Evolutionary conservation across 2,329 filamentous ascomycete species (phyloP).

Genomic region (Fusarium sp.): DNA sequence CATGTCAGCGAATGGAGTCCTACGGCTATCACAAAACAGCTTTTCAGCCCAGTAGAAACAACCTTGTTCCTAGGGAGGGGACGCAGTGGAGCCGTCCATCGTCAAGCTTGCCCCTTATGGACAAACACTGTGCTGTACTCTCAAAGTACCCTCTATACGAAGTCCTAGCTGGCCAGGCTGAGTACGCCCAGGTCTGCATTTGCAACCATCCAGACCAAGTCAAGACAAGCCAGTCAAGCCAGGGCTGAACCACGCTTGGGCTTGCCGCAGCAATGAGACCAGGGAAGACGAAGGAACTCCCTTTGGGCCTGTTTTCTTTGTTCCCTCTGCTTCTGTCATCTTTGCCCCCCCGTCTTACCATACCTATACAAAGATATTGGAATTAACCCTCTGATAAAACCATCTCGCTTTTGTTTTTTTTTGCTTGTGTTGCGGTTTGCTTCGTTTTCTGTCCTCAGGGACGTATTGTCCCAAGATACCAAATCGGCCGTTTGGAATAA

Average conservation of each 20-base stretch:
- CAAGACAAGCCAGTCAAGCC: slow-evolving; percentile 9
- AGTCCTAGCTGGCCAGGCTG: slow-evolving; percentile 28
- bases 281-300: background rate
- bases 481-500: background rate
- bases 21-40: background rate
- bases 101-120: slow-evolving; percentile 4
- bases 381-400: background rate
- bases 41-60: slow-evolving; percentile 20
- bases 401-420: slow-evolving; percentile 1
- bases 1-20: slow-evolving; percentile 1
- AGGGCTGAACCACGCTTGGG: slow-evolving; percentile 15
- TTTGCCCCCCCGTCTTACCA: slow-evolving; percentile 4
- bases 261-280: slow-evolving; percentile 34
- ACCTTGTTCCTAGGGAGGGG: background rate
- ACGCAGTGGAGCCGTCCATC: background rate
- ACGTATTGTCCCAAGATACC: slow-evolving; percentile 10
- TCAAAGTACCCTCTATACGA: slow-evolving; percentile 10
- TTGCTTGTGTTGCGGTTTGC: background rate
- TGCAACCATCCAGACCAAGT: slow-evolving; percentile 24
- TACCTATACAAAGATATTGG: background rate
- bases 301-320: slow-evolving; percentile 23
- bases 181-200: slow-evolving; percentile 24
- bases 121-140: slow-evolving; percentile 17
- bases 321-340: slow-evolving; percentile 11
- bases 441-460: slow-evolving; percentile 11